A percentile compares a stretch with the other conserved stretches of the same genome.
Conservation (phyloP, 2,329 filamentous ascomycete species). For the Allantophomopsis cytisporea region DNA sequence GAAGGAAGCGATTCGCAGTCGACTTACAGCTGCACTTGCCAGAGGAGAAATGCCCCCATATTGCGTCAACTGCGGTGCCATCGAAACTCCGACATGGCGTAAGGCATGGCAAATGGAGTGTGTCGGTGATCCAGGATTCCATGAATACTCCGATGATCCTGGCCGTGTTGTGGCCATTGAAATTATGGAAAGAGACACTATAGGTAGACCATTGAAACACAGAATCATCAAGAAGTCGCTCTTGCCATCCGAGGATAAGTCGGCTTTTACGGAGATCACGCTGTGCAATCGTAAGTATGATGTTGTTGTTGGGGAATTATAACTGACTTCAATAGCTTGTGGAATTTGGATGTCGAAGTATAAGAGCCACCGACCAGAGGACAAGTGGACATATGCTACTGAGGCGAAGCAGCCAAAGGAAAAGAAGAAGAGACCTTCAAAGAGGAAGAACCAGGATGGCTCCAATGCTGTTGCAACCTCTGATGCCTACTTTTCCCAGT, state of each 20-base stretch:
- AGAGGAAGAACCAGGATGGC: conserved; percentile 17
- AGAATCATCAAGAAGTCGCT: conserved; percentile 69
- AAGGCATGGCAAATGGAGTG: conserved; percentile 77
- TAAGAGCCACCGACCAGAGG: conserved; percentile 67
- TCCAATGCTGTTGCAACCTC: conserved; percentile 23
- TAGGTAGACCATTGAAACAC: conserved; percentile 51
- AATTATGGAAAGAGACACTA: conserved; percentile 45
- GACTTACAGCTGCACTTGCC: conserved; percentile 50
- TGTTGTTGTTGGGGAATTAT: background rate
- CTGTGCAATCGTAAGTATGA: conserved; percentile 69
- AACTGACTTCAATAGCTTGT: conserved; percentile 44
- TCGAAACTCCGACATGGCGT: conserved; percentile 93
- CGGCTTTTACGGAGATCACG: conserved; percentile 54
- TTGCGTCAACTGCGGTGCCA: conserved; percentile 86
- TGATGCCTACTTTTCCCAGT: conserved; percentile 35
- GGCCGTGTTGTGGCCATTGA: conserved; percentile 65
- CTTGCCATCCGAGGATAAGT: conserved; percentile 45
- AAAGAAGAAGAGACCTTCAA: conserved; percentile 16
- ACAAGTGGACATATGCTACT: conserved; percentile 65
- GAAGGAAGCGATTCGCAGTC: conserved; percentile 27
- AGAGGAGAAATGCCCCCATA: conserved; percentile 77
- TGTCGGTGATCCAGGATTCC: conserved; percentile 53
- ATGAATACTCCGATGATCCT: conserved; percentile 60
- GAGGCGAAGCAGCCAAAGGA: conserved; percentile 13
- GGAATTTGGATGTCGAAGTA: conserved; percentile 91